Conservation (phyloP, 1,284 basidiomycete species). For the Cystobasidium pallidum region DNA sequence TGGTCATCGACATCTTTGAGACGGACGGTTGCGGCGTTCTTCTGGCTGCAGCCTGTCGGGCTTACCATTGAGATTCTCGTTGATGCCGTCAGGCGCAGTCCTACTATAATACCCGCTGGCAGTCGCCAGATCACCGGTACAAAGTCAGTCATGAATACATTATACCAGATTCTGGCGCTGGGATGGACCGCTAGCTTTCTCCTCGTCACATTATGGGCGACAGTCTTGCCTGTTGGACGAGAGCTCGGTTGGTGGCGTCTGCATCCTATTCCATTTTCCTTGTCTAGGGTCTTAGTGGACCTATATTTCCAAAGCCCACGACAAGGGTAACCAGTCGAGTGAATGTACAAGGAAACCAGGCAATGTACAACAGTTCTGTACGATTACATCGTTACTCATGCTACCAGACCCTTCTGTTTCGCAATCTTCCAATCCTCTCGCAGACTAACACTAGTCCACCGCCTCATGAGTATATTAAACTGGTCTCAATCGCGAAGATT, state of each 20-base stretch:
- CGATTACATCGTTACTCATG: background rate
- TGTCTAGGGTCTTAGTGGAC: background rate
- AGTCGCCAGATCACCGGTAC: background rate
- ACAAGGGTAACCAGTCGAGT: no score
- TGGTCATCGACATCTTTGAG: background rate
- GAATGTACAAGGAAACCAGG: no score
- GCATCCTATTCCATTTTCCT: constrained; percentile 25
- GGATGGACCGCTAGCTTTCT: constrained; percentile 19
- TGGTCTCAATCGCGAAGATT: constrained; percentile 36
- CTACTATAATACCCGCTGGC: background rate
- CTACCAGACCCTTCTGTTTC: constrained; percentile 15
- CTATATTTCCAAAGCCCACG: background rate
- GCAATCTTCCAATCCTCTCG: constrained; percentile 36
- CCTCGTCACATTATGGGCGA: constrained; percentile 18
- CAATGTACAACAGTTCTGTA: background rate
- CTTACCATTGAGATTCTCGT: constrained; percentile 6
- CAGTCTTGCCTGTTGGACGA: constrained; percentile 19
- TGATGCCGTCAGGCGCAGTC: background rate
- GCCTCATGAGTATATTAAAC: constrained; percentile 36
- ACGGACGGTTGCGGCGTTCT: constrained; percentile 26
- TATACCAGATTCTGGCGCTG: background rate
- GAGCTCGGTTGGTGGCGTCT: constrained; percentile 38
- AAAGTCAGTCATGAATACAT: background rate
- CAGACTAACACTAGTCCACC: constrained; percentile 25
- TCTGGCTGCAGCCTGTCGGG: constrained; percentile 36